Base-by-base conservation (phyloP, 2,329 filamentous ascomycete genomes). In the Cordyceps farinosa region DNA sequence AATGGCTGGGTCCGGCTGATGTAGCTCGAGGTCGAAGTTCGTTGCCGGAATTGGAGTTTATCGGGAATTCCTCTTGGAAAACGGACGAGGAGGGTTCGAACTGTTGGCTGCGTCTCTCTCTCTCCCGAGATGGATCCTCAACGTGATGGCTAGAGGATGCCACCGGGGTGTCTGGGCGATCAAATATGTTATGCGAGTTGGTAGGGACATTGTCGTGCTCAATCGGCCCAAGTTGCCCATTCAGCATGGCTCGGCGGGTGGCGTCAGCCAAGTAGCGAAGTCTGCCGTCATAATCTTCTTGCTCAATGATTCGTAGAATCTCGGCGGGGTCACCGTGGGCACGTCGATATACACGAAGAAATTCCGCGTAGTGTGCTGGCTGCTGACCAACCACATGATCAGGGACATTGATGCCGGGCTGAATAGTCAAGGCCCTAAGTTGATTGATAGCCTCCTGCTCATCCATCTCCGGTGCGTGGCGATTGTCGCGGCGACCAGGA, bases 301-400 rank as follows among this genome's bases (percentile, higher is more conserved):
- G 81, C 45, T 83, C 80, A 38, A 89, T 86, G 29, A 90, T 85
- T 47, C 80, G 77, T 3, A 88, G 67, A 32, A 90, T 85, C 64
- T 80, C 81, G 42, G 83, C 78, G 0, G 82, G 81, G 67, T 89
- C 81, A 5, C 87, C 87, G 50, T 81, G 80, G 1, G 86, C 86
- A 62, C 84, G 83, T 48, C 81, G 79, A 73, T 86, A 88, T 44
- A 84, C 87, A 62, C 78, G 80, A 67, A 82, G 76, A 62, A 75
- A 76, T n/a, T 76, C 73, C 42, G 70, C 67, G 8, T 75, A 67
- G 15, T 68, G 72, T 11, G 69, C 67, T 53, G 67, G 67, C 38
- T 71, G 67, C 32, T 60, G 34, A 63, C 36, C 65, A 47, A 10
- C 27, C 58, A 3, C 61, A 22, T 8, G 62, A 56, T 30, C 56